These are phyloP conservation scores for Antrodiella citrinella DNA, from an alignment of 768 basidiomycete species.

Conservation along the genomic window DNA sequence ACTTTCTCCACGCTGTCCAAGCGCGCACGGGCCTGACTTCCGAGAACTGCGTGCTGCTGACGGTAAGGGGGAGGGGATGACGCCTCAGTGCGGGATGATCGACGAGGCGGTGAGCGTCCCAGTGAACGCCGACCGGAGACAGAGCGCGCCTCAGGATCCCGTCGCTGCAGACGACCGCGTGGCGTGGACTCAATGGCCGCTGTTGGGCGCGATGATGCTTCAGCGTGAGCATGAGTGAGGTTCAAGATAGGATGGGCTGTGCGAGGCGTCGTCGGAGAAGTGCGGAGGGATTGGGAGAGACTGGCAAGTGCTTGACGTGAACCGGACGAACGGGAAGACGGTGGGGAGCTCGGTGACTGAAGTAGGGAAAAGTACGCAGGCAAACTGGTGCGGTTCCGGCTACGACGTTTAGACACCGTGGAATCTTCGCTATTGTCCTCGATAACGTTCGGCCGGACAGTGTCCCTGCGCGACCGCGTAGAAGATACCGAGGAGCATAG, in stretches of 20 bases:
- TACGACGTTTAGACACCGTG: slow-evolving; percentile 17
- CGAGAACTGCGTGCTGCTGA: slow-evolving; percentile 5
- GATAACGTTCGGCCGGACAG: slow-evolving; percentile 16
- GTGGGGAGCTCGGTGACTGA: slow-evolving; percentile 31
- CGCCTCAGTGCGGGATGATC: neutral
- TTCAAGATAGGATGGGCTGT: slow-evolving; percentile 16
- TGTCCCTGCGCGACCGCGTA: slow-evolving; percentile 18
- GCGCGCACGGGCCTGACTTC: slow-evolving; percentile 14
- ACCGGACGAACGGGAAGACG: slow-evolving; percentile 10
- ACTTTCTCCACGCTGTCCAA: slow-evolving; percentile 34
- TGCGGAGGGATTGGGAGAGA: slow-evolving; percentile 19
- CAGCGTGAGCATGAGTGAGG: slow-evolving; percentile 13
- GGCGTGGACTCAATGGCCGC: slow-evolving; percentile 10
- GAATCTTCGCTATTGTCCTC: slow-evolving; percentile 31
- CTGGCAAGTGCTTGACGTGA: slow-evolving; percentile 12
- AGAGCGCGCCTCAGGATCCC: slow-evolving; percentile 18
- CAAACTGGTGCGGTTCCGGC: slow-evolving; percentile 63
- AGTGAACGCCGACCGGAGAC: slow-evolving; percentile 17
- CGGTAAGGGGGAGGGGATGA: slow-evolving; percentile 6
- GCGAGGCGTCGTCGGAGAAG: slow-evolving; percentile 20
- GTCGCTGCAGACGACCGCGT: slow-evolving; percentile 18
- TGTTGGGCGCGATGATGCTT: slow-evolving; percentile 7
- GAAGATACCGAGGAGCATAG: slow-evolving; percentile 9
- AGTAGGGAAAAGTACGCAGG: slow-evolving; percentile 73
- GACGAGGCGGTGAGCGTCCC: slow-evolving; percentile 17